Conservation (phyloP, 2,329 filamentous ascomycete genomes). For the Colletotrichum sublineola region DNA sequence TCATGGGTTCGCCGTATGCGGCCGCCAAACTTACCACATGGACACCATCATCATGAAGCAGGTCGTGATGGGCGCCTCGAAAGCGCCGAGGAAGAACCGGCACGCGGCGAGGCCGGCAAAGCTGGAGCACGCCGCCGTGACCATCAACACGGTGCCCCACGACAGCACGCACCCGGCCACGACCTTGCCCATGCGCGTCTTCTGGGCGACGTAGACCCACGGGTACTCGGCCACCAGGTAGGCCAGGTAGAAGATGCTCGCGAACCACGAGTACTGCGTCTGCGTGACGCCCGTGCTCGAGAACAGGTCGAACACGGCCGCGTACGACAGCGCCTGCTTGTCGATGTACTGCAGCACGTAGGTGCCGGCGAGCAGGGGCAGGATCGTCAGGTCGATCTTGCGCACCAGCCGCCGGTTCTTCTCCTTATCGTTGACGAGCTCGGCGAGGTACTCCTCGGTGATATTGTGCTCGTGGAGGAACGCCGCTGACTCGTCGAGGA, state of each 20-base stretch:
- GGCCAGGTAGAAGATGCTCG: conserved; percentile 68
- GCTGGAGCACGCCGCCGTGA: conserved; percentile 56
- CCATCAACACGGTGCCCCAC: conserved; percentile 57
- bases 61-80: conserved; percentile 63
- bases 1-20: too few species aligned
- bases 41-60: conserved; percentile 64
- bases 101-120: conserved; percentile 59
- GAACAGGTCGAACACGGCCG: conserved; percentile 69
- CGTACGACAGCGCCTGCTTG: conserved; percentile 67
- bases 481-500: conserved; percentile 62
- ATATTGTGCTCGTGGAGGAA: conserved; percentile 64
- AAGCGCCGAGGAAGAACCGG: conserved; percentile 60
- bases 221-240: conserved; percentile 59
- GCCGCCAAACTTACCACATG: conserved; percentile 55
- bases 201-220: conserved; percentile 52
- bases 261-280: conserved; percentile 66
- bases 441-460: conserved; percentile 56
- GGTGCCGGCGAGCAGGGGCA: conserved; percentile 65
- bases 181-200: conserved; percentile 53
- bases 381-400: conserved; percentile 63
- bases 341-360: conserved; percentile 68
- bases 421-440: conserved; percentile 58
- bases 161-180: conserved; percentile 50
- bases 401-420: conserved; percentile 50
- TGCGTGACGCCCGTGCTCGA: conserved; percentile 60